Conservation (phyloP, 371 early-diverging fungal species). For the Mortierella sp. region DNA sequence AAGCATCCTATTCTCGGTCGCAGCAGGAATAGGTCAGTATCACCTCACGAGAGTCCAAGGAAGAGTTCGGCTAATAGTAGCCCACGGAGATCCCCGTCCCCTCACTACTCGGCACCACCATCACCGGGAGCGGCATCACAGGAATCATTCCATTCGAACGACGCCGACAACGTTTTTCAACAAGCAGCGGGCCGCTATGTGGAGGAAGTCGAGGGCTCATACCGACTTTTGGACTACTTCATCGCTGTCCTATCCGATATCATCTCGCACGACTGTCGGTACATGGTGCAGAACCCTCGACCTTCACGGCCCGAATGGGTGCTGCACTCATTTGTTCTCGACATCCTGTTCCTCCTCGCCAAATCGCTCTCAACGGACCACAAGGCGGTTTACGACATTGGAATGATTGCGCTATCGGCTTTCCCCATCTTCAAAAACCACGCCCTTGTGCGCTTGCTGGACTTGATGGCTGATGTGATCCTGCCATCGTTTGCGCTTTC, state of each 20-base stretch:
- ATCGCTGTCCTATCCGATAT: conserved; percentile 64
- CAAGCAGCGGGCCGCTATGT: conserved; percentile 23
- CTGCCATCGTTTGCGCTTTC: conserved; percentile 49
- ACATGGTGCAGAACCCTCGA: conserved; percentile 63
- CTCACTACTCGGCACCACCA: conserved; percentile 15
- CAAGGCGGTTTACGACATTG: conserved; percentile 52
- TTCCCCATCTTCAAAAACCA: conserved; percentile 50
- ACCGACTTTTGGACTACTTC: conserved; percentile 51
- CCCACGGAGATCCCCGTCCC: conserved; percentile 23
- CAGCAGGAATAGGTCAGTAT: conserved; percentile 41
- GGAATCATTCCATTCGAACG: conserved; percentile 37
- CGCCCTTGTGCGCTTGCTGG: conserved; percentile 37
- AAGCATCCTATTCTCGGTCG: conserved; percentile 19
- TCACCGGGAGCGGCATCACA: conserved; percentile 37
- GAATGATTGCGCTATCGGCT: conserved; percentile 46
- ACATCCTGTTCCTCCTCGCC: conserved; percentile 55
- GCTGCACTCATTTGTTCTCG: conserved; percentile 67
- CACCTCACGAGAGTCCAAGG: conserved; percentile 22
- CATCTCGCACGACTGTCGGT: conserved; percentile 70
- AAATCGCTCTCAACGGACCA: conserved; percentile 41
- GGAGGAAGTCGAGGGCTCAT: conserved; percentile 39
- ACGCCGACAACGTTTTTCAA: conserved; percentile 31
- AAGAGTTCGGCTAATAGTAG: conserved; percentile 20
- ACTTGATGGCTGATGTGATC: conserved; percentile 41
- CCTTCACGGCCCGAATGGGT: conserved; percentile 71